phyloP scores from a whole-genome alignment of 2,329 filamentous ascomycete species.

The Aspergillus brunneoviolaceus region DNA sequence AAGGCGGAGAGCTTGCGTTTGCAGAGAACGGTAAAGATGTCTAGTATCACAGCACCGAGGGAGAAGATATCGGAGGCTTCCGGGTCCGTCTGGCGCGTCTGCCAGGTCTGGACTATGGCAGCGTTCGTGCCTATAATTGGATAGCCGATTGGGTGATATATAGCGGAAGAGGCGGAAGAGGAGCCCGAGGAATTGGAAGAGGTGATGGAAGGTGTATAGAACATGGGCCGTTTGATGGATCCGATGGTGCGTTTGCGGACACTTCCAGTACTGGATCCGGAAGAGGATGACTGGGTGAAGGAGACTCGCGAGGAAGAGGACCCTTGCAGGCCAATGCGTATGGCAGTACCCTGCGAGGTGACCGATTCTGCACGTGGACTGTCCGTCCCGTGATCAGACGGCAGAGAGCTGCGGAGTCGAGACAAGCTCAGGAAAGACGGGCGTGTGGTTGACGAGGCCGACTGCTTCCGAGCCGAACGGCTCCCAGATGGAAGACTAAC shows the following conservation, averaged over 20 bases:
- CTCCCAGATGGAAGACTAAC: conserved; percentile 1
- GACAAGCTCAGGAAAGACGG: conserved; percentile 22
- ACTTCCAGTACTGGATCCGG: conserved; percentile 28
- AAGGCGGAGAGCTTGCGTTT: conserved; percentile 58
- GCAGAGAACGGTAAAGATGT: conserved; percentile 60
- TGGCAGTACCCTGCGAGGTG: conserved; percentile 36
- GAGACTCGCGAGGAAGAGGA: conserved; percentile 32
- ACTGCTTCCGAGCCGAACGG: conserved; percentile 26
- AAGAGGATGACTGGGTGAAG: conserved; percentile 36
- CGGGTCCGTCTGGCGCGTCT: conserved; percentile 36
- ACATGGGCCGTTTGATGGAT: conserved; percentile 28
- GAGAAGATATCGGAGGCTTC: conserved; percentile 57
- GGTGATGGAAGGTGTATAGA: conserved; percentile 36
- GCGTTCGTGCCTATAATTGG: conserved; percentile 34
- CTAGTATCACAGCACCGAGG: conserved; percentile 58
- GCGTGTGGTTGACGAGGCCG: conserved; percentile 25
- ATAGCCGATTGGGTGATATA: conserved; percentile 23
- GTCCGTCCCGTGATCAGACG: conserved; percentile 20
- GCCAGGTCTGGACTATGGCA: conserved; percentile 40
- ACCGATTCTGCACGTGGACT: conserved; percentile 31
- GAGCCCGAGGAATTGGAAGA: conserved; percentile 31
- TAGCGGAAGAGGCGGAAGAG: conserved; percentile 16
- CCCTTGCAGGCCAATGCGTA: conserved; percentile 31
- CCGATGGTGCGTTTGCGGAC: conserved; percentile 18
- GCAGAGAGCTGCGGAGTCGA: conserved; percentile 24